Conservation (phyloP, 2,329 filamentous ascomycete species). For the Colletotrichum noveboracense region DNA sequence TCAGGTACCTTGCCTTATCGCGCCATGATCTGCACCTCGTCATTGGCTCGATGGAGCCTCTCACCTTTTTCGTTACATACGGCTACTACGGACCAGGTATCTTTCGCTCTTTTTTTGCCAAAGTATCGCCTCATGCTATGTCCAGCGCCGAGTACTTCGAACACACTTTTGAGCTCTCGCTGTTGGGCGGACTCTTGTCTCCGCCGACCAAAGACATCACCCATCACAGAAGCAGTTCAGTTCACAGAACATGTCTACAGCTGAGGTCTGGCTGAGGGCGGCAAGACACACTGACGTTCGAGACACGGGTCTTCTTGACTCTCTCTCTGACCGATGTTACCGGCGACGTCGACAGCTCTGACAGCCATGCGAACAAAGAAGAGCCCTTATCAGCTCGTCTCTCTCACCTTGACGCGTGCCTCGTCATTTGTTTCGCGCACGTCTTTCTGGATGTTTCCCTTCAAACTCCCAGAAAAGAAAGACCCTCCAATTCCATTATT, state of each 20-base stretch:
- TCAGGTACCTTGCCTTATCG: slow-evolving; percentile 19
- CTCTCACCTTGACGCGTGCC: neutral
- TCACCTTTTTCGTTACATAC: slow-evolving; percentile 12
- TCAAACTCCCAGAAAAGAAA: neutral
- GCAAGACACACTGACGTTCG: neutral
- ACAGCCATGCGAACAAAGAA: slow-evolving; percentile 1
- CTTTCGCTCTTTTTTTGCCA: neutral
- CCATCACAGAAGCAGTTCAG: neutral
- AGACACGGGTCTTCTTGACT: neutral
- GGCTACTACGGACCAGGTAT: neutral
- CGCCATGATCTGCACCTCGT: slow-evolving; percentile 19
- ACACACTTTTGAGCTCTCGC: neutral
- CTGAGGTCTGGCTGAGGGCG: neutral
- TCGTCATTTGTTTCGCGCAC: neutral
- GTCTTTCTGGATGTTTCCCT: neutral
- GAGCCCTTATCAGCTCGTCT: neutral
- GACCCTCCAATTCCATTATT: neutral
- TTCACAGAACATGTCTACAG: neutral
- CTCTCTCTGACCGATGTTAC: neutral
- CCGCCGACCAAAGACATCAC: neutral
- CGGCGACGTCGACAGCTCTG: neutral
- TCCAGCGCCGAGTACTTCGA: neutral
- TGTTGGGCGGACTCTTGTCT: neutral
- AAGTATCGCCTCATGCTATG: neutral
- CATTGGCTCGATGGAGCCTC: slow-evolving; percentile 15